phyloP scores from a whole-genome alignment of 371 early-diverging fungal genomes.

The Saksenaea vasiformis region DNA sequence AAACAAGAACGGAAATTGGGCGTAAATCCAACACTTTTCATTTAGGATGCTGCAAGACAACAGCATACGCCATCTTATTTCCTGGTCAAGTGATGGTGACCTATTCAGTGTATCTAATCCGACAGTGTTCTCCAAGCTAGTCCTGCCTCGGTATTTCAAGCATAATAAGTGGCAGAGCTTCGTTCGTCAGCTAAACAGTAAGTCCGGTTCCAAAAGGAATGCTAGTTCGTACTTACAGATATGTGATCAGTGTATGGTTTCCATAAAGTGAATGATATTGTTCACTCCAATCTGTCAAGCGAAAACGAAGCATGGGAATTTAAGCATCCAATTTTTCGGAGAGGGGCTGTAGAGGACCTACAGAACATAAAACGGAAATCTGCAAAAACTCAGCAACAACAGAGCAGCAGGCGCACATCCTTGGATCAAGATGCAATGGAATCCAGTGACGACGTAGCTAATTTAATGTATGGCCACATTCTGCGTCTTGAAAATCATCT shows the following conservation, averaged over 20 bases:
- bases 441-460: background rate
- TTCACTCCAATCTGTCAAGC: slow-evolving; percentile 56
- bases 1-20: background rate
- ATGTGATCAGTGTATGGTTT: slow-evolving; percentile 53
- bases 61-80: slow-evolving; percentile 55
- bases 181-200: slow-evolving; percentile 84
- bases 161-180: slow-evolving; percentile 88
- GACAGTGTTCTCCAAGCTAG: slow-evolving; percentile 53
- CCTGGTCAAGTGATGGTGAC: slow-evolving; percentile 65
- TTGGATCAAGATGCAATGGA: slow-evolving; percentile 1
- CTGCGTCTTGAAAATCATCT: slow-evolving; percentile 17
- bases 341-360: slow-evolving; percentile 57
- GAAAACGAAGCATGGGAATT: slow-evolving; percentile 76
- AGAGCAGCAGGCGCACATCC: slow-evolving; percentile 4
- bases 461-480: slow-evolving; percentile 19
- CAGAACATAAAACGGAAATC: slow-evolving; percentile 68
- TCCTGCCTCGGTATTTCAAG: slow-evolving; percentile 81
- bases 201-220: slow-evolving; percentile 3
- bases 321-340: slow-evolving; percentile 64
- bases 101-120: slow-evolving; percentile 66
- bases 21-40: background rate
- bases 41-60: slow-evolving; percentile 63
- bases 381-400: slow-evolving; percentile 42
- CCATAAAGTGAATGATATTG: slow-evolving; percentile 66
- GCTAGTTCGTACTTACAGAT: slow-evolving; percentile 5